phyloP scores from a whole-genome alignment of 75 land plant genomes.

The Larix kaempferi region DNA sequence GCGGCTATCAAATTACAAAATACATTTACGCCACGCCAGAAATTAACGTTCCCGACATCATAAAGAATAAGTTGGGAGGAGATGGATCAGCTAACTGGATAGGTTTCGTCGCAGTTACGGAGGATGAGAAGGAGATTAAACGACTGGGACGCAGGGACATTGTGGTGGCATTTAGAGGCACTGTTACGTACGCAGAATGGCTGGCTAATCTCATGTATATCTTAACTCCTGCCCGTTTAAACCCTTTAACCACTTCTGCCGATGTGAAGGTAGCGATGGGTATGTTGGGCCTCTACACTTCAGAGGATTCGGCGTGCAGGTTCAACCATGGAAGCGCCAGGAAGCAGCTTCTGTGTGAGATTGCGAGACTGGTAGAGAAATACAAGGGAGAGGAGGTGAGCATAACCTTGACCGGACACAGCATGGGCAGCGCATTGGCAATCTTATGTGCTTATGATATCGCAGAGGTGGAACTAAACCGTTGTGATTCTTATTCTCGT shows the following conservation, averaged over 20 bases:
- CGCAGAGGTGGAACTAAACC: slow-evolving; percentile 31
- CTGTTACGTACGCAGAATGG: slow-evolving; percentile 21
- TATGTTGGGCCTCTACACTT: slow-evolving; percentile 58
- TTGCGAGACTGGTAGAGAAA: slow-evolving; percentile 25
- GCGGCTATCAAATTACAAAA: slow-evolving; percentile 66
- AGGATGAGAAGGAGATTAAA: slow-evolving; percentile 22
- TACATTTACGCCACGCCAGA: slow-evolving; percentile 69
- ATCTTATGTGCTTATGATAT: slow-evolving; percentile 66
- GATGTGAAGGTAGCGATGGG: slow-evolving; percentile 66
- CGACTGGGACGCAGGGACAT: slow-evolving; percentile 48
- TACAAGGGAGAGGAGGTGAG: slow-evolving; percentile 53
- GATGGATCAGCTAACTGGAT: slow-evolving; percentile 54
- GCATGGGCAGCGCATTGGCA: slow-evolving; percentile 66
- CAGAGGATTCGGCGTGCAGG: slow-evolving; percentile 33
- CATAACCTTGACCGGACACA: slow-evolving; percentile 67
- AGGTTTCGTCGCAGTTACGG: slow-evolving; percentile 55
- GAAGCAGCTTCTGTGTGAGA: slow-evolving; percentile 44
- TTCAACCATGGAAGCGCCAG: slow-evolving; percentile 53
- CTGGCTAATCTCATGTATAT: slow-evolving; percentile 15
- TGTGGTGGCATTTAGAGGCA: slow-evolving; percentile 29
- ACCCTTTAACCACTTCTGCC: neutral
- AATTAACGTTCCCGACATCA: slow-evolving; percentile 24
- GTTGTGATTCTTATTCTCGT: neutral
- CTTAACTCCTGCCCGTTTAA: slow-evolving; percentile 15
- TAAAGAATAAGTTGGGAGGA: slow-evolving; percentile 5